Base-by-base conservation (phyloP, 2,329 filamentous ascomycete genomes). In the Alternaria dauci region DNA sequence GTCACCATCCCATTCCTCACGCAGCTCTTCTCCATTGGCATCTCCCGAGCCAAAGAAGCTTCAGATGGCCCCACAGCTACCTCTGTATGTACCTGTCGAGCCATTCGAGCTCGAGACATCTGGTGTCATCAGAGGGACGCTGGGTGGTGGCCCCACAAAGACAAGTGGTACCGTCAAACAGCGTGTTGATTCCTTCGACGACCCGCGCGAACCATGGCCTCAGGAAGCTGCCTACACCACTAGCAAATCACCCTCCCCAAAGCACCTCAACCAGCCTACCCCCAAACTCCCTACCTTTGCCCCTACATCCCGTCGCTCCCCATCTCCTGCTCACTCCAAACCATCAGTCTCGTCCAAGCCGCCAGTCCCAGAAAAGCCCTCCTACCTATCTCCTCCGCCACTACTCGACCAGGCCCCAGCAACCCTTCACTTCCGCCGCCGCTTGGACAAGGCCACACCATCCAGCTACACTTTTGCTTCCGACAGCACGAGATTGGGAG, bases 401-500 rank as follows among this genome's bases (percentile, higher is more conserved):
- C 50, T 56, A 18, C 53, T 59, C 26, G 55, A 54, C 42, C 52
- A 55, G 38, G 46, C 59, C 1, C 52, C 57, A 12, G 39, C 58
- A 9, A 57, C 56, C 14, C 34, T 57, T 46, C 51, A 51, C 53
- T 42, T 69, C 11, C 68, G 68, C 20, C 74, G 77, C 26, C 67
- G 73, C 56, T 61, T 73, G 8, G 76, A 80, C 42, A 77, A 78
- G 50, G 54, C 63, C 0, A 81, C 78, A 2, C 78, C 75, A 7
- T 81, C 78, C 8, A 75, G 72, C 38, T 81, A 81, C 56, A 82
- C 81, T 1, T 78, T 82, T 55, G 78, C 80, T 5, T 81, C 80
- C 11, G 79, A 79, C 20, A 81, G 80, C 67, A 84, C 82, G 4
- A 82, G 82, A 68, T 71, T 84, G 8, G 82, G 82, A 43, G 82